Base-by-base conservation (phyloP, 2,329 filamentous ascomycete genomes). In the Cladophialophora chaetospira region DNA sequence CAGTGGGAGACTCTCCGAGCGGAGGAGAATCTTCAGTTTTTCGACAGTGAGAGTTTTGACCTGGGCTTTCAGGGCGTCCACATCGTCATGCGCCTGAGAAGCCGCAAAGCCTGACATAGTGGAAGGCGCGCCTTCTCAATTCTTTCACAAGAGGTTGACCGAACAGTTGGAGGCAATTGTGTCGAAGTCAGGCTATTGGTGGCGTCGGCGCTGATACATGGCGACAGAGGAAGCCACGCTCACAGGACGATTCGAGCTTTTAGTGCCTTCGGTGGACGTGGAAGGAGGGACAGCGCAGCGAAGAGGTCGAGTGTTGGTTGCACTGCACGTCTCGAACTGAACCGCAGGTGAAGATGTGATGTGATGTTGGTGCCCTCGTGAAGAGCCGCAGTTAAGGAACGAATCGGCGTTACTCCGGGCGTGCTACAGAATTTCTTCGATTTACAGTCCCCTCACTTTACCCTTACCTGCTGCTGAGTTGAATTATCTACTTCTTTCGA, bases 1-100 rank as follows among this genome's bases (percentile, higher is more conserved):
- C 59, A 89, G 88, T 63, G 84, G 82, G 31, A 96, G 78, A 44
- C 85, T 82, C 75, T 96, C 89, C 59, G 82, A 78, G 62, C 84
- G 82, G 69, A 93, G 88, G 63, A 97, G 87, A 50, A 80, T 80
- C 66, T 91, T 89, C 46, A 97, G 82, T 66, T 92, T 86, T 58
- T 76, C 77, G 68, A 85, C 86, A 53, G 84, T 76, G 50, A 86
- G 72, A 6, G 74, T 79, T 68, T 83, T 84, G 46, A 81, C 73
- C 62, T 77, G 72, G 49, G 73, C 72, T 47, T 72, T 70, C 19
- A 61, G 53, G 45, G 45, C 53, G 35, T 55, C 42, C 42, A 56
- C 57, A 48, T 62, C 46, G 21, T 60, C 60, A 45, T 62, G 60
- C 44, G 56, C 44, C 40, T 56, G 55, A 19, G 42, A n/a, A 42